A percentile compares a stretch with the other conserved stretches of the same genome.
phyloP scores from a whole-genome alignment of 495 filamentous ascomycete species.

The Physcia stellaris region DNA sequence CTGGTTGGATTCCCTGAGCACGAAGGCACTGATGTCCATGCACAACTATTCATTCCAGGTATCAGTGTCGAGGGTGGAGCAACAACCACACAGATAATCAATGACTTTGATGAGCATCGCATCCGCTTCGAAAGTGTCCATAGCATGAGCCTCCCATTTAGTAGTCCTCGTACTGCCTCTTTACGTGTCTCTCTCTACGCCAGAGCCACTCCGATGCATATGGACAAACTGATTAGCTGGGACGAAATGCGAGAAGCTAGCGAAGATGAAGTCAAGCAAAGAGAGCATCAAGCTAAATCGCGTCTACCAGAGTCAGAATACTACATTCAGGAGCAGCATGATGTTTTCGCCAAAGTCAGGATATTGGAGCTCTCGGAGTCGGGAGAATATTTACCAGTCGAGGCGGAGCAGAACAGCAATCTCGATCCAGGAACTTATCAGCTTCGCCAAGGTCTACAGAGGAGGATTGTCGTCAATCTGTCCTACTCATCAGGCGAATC shows the following conservation, averaged over 20 bases:
- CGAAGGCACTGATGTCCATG: conserved; percentile 91
- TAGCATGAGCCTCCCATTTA: conserved; percentile 92
- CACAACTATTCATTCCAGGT: conserved; percentile 87
- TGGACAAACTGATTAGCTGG: conserved; percentile 97
- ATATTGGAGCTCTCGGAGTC: conserved; percentile 82
- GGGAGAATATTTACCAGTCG: conserved; percentile 83
- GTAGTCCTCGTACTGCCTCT: conserved; percentile 57
- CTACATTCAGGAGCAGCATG: conserved; percentile 83
- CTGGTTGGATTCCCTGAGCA: conserved; percentile 92
- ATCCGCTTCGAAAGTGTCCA: conserved; percentile 95
- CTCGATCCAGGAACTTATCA: conserved; percentile 82
- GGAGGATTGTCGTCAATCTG: conserved; percentile 71
- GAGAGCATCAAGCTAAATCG: conserved; percentile 48
- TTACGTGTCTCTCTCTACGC: conserved; percentile 91
- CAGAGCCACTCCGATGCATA: conserved; percentile 79
- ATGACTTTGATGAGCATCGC: conserved; percentile 86
- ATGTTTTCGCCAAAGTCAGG: conserved; percentile 76
- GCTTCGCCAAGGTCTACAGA: conserved; percentile 87
- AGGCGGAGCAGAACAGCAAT: conserved; percentile 72
- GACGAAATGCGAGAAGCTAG: conserved; percentile 82
- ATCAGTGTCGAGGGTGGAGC: conserved; percentile 86
- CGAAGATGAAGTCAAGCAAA: conserved; percentile 27
- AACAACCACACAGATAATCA: conserved; percentile 88
- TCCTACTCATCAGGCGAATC: conserved; percentile 81
- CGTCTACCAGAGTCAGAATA: conserved; percentile 84